Conservation (phyloP, 768 basidiomycete genomes). For the Mycena latifolia region DNA sequence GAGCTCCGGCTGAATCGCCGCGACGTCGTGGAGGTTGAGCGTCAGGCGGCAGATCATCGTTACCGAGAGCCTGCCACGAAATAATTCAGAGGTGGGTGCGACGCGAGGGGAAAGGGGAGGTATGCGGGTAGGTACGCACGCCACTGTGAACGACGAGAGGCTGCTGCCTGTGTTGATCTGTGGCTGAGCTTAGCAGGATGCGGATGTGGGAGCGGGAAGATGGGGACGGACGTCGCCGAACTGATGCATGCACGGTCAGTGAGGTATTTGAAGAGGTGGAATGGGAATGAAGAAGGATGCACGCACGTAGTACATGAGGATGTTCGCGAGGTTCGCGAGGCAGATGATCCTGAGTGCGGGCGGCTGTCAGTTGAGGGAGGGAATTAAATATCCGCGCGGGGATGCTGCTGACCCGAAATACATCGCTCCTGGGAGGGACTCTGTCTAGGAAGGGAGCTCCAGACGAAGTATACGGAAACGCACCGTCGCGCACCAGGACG, state of each 20-base stretch:
- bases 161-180: neutral
- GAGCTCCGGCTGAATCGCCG: neutral
- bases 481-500: neutral
- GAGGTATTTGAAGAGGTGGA: neutral
- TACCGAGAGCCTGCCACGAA: neutral
- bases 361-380: no score
- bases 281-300: no score
- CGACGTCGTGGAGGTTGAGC: slow-evolving; percentile 1
- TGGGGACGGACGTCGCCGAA: neutral
- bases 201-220: neutral
- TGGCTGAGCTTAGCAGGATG: neutral
- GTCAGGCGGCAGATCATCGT: neutral
- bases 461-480: no score
- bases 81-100: neutral
- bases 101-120: no score
- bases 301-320: neutral
- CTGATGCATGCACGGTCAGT: neutral
- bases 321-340: neutral
- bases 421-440: neutral
- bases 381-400: no score
- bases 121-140: neutral
- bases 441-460: no score
- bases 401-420: neutral
- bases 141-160: neutral
- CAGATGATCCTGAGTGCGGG: neutral